A percentile compares a stretch with the other conserved stretches of the same genome.
These are phyloP conservation scores for Colletotrichum nymphaeae DNA, from an alignment of 2,329 filamentous ascomycete species.

Conservation along the genomic window DNA sequence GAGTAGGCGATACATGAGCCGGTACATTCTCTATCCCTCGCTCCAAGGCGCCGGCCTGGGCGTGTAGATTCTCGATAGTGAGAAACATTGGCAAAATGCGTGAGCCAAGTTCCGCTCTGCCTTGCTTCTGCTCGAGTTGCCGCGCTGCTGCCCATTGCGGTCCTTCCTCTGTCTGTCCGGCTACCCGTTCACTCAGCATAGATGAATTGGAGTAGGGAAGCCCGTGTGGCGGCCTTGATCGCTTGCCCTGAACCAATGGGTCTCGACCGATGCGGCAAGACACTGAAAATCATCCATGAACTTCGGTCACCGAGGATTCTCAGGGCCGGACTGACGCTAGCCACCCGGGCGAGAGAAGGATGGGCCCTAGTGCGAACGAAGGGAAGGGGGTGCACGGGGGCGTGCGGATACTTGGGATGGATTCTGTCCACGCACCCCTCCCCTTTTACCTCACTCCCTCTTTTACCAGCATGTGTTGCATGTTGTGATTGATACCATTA, in stretches of 20 bases:
- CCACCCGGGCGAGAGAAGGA: slow-evolving; percentile 36
- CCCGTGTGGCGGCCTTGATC: slow-evolving; percentile 35
- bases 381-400: slow-evolving; percentile 37
- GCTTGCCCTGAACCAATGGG: slow-evolving; percentile 35
- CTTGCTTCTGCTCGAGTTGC: slow-evolving; percentile 19
- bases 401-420: slow-evolving; percentile 38
- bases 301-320: slow-evolving; percentile 58
- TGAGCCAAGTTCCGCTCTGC: slow-evolving; percentile 16
- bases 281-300: slow-evolving; percentile 49
- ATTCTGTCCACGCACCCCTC: slow-evolving; percentile 25
- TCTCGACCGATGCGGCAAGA: slow-evolving; percentile 48
- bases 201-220: slow-evolving; percentile 23
- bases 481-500: slow-evolving; percentile 37
- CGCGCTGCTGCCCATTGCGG: slow-evolving; percentile 8
- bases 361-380: slow-evolving; percentile 22
- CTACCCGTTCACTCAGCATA: slow-evolving; percentile 25
- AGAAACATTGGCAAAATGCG: slow-evolving; percentile 20
- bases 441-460: slow-evolving; percentile 32
- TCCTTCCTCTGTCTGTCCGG: slow-evolving; percentile 26
- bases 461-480: slow-evolving; percentile 35
- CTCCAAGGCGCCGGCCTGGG: background rate
- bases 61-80: background rate
- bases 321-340: slow-evolving; percentile 49
- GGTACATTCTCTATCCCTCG: background rate
- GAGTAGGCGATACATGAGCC: background rate